Evolutionary conservation across 2,329 filamentous ascomycete species (phyloP), one percentile per base, ranked within the genome.

Genomic region (Sporothrix curviconia): DNA sequence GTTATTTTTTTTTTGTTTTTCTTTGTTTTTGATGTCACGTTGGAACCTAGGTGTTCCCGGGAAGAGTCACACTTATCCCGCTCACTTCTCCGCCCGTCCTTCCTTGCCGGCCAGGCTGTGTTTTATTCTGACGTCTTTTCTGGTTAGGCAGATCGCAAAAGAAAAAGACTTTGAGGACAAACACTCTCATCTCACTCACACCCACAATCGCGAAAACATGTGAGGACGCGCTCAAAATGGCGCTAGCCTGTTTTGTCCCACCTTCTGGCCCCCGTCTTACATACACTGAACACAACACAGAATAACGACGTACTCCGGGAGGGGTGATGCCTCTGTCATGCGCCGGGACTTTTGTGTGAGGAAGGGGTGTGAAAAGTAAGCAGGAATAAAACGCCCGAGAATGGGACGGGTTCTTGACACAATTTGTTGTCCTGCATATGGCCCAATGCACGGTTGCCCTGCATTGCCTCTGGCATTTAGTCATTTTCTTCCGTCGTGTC

Each of bases 181-280:
- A 11, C n/a, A 19, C n/a, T 36, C 8, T 36, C 30, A n/a, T 7
- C n/a, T 5, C 36, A 30, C 37, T 7, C 25, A 28, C 12, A n/a
- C 19, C 25, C 39, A 28, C 4, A 43, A 39, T 44, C 55, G 46
- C 55, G 55, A 57, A 52, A 57, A 39, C 55, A 57, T 57, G 55
- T 53, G 47, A 53, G 47, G 28, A 57, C 49, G 47, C 55, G 55
- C 17, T 36, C 17, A 49, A n/a, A n/a, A n/a, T n/a, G 24, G 42
- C n/a, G 24, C 40, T 37, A 46, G 30, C 39, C 22, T 17, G 4
- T 25, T 55, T 36, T 37, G 39, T 32, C n/a, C n/a, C 7, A 14
- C 8, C 19, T 17, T 24, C 28, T 28, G 7, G 44, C 25, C 46
- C 30, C 46, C 24, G 30, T n/a, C n/a, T n/a, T n/a, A n/a, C n/a